Evolutionary conservation across 169 alveolate species (phyloP).

Genomic region (Plasmodium coatneyi): DNA sequence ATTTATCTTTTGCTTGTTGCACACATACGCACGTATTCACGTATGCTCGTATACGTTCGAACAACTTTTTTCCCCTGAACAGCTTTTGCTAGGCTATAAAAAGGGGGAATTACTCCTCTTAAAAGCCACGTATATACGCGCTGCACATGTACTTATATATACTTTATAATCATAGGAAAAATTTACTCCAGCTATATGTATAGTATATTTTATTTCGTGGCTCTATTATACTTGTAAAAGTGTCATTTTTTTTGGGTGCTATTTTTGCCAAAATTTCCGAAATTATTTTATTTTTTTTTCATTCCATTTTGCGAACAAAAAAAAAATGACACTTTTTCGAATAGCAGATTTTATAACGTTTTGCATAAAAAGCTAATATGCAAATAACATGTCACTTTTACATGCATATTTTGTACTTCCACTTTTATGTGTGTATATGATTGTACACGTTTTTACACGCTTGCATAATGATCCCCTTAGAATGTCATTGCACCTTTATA

Average conservation of each 20-base stretch:
- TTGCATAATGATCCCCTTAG: background rate
- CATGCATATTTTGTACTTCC: background rate
- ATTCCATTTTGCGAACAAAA: background rate
- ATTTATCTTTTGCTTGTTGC: background rate
- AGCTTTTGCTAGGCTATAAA: background rate
- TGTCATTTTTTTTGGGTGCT: background rate
- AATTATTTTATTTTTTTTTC: background rate
- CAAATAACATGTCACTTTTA: background rate
- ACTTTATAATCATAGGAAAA: background rate
- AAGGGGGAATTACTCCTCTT: background rate
- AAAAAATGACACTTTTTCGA: constrained; percentile 1
- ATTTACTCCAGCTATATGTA: background rate
- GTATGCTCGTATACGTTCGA: background rate
- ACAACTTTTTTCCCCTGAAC: background rate
- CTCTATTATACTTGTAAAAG: background rate
- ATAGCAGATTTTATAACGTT: background rate
- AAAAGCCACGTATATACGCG: background rate
- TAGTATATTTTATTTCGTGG: background rate
- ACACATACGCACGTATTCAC: background rate
- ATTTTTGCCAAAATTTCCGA: background rate
- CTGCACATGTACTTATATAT: background rate
- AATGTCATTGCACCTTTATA: background rate
- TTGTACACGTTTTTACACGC: background rate
- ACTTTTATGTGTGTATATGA: background rate
- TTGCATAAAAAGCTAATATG: background rate